Evolutionary conservation across 768 basidiomycete species (phyloP).

Genomic region (Kwoniella heveanensis): DNA sequence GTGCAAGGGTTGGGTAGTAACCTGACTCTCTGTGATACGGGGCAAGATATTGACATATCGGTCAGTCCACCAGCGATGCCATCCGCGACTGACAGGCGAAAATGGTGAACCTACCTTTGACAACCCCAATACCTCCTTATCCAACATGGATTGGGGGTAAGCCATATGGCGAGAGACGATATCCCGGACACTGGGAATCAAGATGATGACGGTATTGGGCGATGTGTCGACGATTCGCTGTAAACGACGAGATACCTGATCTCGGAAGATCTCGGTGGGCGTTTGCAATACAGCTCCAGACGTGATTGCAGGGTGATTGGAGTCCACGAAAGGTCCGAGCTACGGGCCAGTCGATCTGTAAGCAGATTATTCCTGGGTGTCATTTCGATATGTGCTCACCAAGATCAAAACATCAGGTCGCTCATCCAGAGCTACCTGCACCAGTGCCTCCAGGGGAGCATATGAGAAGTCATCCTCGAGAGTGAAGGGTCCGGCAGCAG

Average conservation of each 20-base stretch:
- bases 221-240: slow-evolving; percentile 64
- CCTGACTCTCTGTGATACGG: slow-evolving; percentile 65
- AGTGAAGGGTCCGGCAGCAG: slow-evolving; percentile 87
- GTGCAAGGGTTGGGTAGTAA: slow-evolving; percentile 82
- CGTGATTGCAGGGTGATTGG: slow-evolving; percentile 71
- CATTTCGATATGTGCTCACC: too few species aligned
- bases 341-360: slow-evolving; percentile 55
- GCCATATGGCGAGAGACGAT: slow-evolving; percentile 75
- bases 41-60: too few species aligned
- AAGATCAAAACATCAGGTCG: slow-evolving; percentile 79
- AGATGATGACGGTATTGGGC: slow-evolving; percentile 70
- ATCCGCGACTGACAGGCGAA: too few species aligned
- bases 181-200: slow-evolving; percentile 83
- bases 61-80: too few species aligned
- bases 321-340: slow-evolving; percentile 91
- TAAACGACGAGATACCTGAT: slow-evolving; percentile 66
- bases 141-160: slow-evolving; percentile 71
- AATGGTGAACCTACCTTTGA: slow-evolving; percentile 54
- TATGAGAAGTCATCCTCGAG: slow-evolving; percentile 74
- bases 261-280: slow-evolving; percentile 69
- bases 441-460: slow-evolving; percentile 68
- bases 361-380: too few species aligned
- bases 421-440: slow-evolving; percentile 64
- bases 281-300: slow-evolving; percentile 70
- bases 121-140: slow-evolving; percentile 52